A percentile compares a stretch with the other conserved stretches of the same genome.
phyloP scores from a whole-genome alignment of 495 filamentous ascomycete genomes.

The Neurospora terricola region DNA sequence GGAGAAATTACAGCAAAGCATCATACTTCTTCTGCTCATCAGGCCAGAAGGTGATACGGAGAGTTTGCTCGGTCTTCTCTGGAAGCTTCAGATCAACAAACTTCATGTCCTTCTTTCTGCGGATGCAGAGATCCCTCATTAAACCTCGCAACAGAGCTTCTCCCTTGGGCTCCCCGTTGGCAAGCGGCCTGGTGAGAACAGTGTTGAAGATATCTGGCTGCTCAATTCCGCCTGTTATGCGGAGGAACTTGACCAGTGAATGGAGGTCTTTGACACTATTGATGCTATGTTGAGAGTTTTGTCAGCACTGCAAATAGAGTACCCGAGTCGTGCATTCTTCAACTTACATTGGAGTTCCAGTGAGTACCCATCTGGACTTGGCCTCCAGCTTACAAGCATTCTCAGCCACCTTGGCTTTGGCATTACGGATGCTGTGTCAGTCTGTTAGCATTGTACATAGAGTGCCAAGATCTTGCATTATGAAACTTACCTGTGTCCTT shows the following conservation, averaged over 20 bases:
- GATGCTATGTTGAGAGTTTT: conserved; percentile 25
- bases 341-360: conserved; percentile 63
- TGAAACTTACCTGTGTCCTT: conserved; percentile 49
- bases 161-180: conserved; percentile 39
- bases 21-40: conserved; percentile 78
- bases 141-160: conserved; percentile 61
- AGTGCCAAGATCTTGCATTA: neutral
- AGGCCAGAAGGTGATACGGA: conserved; percentile 61
- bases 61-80: conserved; percentile 67
- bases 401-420: conserved; percentile 56
- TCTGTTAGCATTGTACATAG: neutral
- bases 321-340: neutral
- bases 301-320: neutral
- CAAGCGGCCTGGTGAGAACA: conserved; percentile 63
- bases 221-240: conserved; percentile 68
- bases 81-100: conserved; percentile 81
- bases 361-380: conserved; percentile 70
- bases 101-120: conserved; percentile 80
- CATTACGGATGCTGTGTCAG: conserved; percentile 57
- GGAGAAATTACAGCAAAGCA: conserved; percentile 44
- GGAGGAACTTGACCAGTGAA: conserved; percentile 70
- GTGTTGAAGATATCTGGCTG: conserved; percentile 65
- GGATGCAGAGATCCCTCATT: conserved; percentile 73
- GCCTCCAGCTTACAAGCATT: conserved; percentile 60
- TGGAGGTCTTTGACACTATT: conserved; percentile 78